Percentiles rank a stretch among this genome's conserved stretches.
Conservation (phyloP, 306 rosid genomes). For the Mimosa bimucronata region DNA sequence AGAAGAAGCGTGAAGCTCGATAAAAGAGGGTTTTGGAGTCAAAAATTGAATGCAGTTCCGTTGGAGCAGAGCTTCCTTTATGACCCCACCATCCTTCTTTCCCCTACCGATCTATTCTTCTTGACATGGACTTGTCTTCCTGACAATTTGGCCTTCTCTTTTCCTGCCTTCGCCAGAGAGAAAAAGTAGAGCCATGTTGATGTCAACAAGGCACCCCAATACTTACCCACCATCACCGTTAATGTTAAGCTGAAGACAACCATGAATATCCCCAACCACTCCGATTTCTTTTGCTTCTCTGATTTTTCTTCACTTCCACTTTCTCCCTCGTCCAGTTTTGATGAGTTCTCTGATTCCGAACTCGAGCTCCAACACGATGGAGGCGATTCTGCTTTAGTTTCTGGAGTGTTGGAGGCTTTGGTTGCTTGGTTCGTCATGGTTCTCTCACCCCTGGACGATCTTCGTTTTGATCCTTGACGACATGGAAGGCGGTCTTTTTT, state of each 20-base stretch:
- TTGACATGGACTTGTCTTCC: background rate
- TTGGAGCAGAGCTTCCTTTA: constrained; percentile 39
- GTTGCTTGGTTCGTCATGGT: background rate
- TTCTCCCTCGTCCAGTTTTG: background rate
- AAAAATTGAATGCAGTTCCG: constrained; percentile 44
- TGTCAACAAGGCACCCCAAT: constrained; percentile 49
- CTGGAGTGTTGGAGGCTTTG: background rate
- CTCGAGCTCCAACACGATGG: constrained; percentile 9
- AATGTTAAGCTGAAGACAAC: constrained; percentile 54
- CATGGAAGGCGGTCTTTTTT: constrained; percentile 40
- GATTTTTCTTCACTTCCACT: background rate
- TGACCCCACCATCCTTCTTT: constrained; percentile 4
- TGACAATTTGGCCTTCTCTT: constrained; percentile 35
- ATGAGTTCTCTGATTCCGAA: constrained; percentile 29
- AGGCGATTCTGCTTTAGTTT: constrained; percentile 30
- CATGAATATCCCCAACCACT: constrained; percentile 40
- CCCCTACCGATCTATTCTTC: constrained; percentile 25
- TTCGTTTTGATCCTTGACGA: constrained; percentile 41
- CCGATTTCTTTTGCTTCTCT: constrained; percentile 35
- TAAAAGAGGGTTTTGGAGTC: constrained; percentile 36
- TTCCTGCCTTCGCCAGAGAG: constrained; percentile 27
- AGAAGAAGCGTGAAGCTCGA: constrained; percentile 34
- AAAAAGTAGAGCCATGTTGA: constrained; percentile 51
- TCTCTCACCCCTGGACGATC: background rate
- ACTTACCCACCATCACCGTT: constrained; percentile 62